Evolutionary conservation across 441 rosid genomes (phyloP).

Genomic region (Cnidoscolus chayamansa): DNA sequence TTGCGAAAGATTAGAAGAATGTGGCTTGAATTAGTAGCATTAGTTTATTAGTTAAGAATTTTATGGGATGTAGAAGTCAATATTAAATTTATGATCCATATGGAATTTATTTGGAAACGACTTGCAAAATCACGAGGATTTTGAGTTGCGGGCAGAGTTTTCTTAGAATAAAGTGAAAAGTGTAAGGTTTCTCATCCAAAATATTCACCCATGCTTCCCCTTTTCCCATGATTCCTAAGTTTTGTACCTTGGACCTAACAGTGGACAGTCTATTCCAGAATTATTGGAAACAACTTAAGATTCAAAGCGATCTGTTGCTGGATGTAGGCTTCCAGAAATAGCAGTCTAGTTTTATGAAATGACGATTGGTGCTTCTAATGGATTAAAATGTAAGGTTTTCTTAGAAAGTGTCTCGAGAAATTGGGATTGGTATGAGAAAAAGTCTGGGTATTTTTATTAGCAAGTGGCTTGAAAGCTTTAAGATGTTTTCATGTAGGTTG

Average conservation of each 20-base stretch:
- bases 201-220: neutral
- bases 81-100: neutral
- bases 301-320: neutral
- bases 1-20: neutral
- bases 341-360: slow-evolving; percentile 1
- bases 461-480: neutral
- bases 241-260: neutral
- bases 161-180: neutral
- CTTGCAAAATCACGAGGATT: neutral
- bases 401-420: neutral
- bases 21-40: slow-evolving; percentile 2
- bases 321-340: neutral
- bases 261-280: neutral
- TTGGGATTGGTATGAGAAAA: neutral
- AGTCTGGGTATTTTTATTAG: neutral
- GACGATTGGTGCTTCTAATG: neutral
- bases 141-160: neutral
- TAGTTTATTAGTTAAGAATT: neutral
- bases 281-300: neutral
- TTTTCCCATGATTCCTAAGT: neutral
- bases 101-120: slow-evolving; percentile 1
- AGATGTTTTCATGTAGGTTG: slow-evolving; percentile 4
- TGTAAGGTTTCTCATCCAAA: neutral
- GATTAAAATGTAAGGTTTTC: neutral
- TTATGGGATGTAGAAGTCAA: neutral